Base-by-base conservation (phyloP, 2,329 filamentous ascomycete genomes). In the Verruconis gallopava region DNA sequence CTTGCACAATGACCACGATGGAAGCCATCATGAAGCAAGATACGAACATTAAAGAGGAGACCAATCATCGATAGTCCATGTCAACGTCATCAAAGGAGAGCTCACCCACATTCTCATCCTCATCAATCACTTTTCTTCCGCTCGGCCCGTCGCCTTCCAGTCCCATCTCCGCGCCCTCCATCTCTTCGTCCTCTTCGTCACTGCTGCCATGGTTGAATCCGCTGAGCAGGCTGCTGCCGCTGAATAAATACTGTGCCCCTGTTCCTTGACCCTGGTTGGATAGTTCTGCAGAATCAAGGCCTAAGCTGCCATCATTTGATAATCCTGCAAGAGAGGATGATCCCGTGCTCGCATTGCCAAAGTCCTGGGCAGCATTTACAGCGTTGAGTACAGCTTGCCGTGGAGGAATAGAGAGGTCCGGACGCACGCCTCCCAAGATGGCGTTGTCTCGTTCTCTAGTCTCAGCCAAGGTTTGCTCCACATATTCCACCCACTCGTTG, bases 381-480 rank as follows among this genome's bases (percentile, higher is more conserved):
- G 72, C 69, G 49, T 73, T 77, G 46, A 77, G 60, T 40, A 78
- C 77, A 39, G 79, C 77, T 51, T 76, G 72, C 43, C 88, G 75
- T 53, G 86, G 82, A 33, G 80, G 85, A 51, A 93, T 75, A 17
- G 83, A 82, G 58, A 93, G 81, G 51, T 96, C 91, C 1, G 91
- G 91, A 46, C 91, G 77, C 9, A 96, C 88, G 4, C 91, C 91
- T 37, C 91, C 91, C 4, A 98, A 77, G 41, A 96, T 94, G n/a
- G 91, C 91, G 57, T 98, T 98, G 56, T 98, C 91, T 48, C 89
- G 77, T 63, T 98, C 91, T 43, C 91, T 72, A 0, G 91, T 98
- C 60, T 95, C 89, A 1, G 89, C 84, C 19, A 98, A 69, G 0
- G 86, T 85, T 44, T 89, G 83, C 57, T 96, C 89, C 30, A 96